These are phyloP conservation scores for Oenanthe sinensis DNA, from an alignment of 129 eudicot genomes.

Conservation along the genomic window DNA sequence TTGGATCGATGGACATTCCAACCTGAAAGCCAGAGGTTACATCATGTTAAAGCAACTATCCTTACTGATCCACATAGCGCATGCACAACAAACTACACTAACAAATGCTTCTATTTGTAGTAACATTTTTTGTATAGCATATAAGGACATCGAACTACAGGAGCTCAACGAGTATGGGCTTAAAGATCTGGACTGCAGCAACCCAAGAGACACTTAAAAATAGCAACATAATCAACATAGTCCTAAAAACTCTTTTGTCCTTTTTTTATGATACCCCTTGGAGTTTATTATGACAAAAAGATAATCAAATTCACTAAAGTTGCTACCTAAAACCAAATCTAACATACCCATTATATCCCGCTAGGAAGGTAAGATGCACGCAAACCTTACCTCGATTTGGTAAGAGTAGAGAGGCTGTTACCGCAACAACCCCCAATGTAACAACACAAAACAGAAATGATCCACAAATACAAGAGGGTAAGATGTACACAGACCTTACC, in stretches of 20 bases:
- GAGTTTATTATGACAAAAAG: background rate
- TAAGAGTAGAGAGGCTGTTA: background rate
- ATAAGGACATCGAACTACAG: background rate
- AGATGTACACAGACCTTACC: background rate
- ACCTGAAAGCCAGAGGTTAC: conserved; percentile 50
- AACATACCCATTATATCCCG: background rate
- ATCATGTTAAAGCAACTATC: conserved; percentile 1
- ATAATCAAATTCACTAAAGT: background rate
- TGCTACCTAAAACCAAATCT: background rate
- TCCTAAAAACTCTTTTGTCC: background rate
- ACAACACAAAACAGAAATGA: background rate
- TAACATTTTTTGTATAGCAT: background rate
- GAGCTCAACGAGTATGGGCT: background rate
- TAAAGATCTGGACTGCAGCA: background rate
- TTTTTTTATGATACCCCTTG: background rate
- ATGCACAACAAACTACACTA: background rate
- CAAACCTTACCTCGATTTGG: background rate
- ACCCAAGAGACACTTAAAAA: background rate
- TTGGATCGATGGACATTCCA: conserved; percentile 99
- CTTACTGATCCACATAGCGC: background rate
- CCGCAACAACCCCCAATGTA: background rate
- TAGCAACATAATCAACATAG: background rate
- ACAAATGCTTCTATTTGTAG: background rate
- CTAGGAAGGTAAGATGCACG: background rate
- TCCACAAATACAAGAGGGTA: background rate